Conservation (phyloP, 2,329 filamentous ascomycete genomes). For the Sporothrix inflata region DNA sequence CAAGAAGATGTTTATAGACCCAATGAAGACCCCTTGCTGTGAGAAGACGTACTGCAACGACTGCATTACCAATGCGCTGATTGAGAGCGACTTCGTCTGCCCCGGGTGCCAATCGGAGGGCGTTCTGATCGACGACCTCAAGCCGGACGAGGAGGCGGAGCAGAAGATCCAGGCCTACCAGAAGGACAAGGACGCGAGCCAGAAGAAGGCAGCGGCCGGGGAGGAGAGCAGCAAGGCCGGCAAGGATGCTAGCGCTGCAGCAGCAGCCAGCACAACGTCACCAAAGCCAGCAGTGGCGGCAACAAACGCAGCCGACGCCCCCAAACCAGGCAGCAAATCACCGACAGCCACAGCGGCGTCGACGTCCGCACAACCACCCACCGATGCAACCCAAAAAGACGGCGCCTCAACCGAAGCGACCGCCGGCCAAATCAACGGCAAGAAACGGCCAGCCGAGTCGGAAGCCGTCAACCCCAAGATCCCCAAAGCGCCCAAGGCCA, state of each 20-base stretch:
- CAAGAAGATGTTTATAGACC: constrained; percentile 97
- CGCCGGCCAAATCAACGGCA: constrained; percentile 46
- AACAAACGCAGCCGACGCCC: background rate
- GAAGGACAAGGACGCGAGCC: constrained; percentile 53
- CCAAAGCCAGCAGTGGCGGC: background rate
- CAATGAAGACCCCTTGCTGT: constrained; percentile 99
- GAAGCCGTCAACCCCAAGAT: constrained; percentile 66
- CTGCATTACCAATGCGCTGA: constrained; percentile 98
- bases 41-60: constrained; percentile 98
- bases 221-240: constrained; percentile 24
- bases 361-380: background rate
- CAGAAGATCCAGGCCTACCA: constrained; percentile 77
- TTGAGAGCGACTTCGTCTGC: constrained; percentile 97
- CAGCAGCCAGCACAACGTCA: background rate
- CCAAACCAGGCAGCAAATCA: constrained; percentile 4
- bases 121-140: constrained; percentile 89
- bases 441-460: constrained; percentile 84
- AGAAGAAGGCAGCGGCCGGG: constrained; percentile 36
- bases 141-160: constrained; percentile 76
- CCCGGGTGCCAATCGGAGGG: constrained; percentile 89
- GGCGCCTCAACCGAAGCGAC: constrained; percentile 22
- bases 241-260: constrained; percentile 27
- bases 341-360: background rate
- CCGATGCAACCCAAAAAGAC: constrained; percentile 1
- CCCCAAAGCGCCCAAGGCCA: constrained; percentile 67